Conservation (phyloP, 2,329 filamentous ascomycete genomes). For the Keithomyces neogunnii region DNA sequence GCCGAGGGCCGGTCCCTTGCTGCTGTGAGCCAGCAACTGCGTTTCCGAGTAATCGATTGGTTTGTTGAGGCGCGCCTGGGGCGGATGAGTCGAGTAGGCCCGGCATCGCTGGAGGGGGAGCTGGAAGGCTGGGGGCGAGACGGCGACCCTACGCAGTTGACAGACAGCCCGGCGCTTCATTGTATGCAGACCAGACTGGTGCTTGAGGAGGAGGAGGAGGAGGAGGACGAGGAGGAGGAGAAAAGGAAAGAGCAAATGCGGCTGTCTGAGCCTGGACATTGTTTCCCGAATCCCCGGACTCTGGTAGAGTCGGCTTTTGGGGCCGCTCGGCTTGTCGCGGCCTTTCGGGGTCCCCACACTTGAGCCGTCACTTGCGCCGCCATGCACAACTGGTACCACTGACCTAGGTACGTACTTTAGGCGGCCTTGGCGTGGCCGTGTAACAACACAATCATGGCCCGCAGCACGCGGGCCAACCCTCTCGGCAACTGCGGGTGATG, state of each 20-base stretch:
- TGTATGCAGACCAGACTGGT: background rate
- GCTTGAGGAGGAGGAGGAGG: no score
- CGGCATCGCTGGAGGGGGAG: constrained; percentile 14
- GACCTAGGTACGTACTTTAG: no score
- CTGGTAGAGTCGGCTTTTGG: background rate
- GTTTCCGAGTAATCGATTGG: constrained; percentile 82
- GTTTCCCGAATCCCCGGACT: background rate
- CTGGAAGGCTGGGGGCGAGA: constrained; percentile 11
- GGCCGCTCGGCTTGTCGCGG: constrained; percentile 29
- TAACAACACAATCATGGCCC: no score
- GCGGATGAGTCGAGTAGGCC: constrained; percentile 47
- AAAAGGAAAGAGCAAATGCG: background rate
- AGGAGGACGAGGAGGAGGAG: background rate
- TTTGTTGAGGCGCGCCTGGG: constrained; percentile 65
- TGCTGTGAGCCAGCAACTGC: constrained; percentile 70
- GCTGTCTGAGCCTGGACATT: background rate
- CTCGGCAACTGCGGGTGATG: background rate
- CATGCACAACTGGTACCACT: background rate
- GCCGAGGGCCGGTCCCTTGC: constrained; percentile 54
- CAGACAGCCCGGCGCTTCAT: constrained; percentile 26
- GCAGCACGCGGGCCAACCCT: no score
- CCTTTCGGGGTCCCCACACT: constrained; percentile 10
- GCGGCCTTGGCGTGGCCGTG: no score
- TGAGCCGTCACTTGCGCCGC: background rate
- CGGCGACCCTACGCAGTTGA: constrained; percentile 20